Percentiles rank a stretch among this genome's conserved stretches.
Conservation (phyloP, 2,329 filamentous ascomycete species). For the Ophiostoma australiae region DNA sequence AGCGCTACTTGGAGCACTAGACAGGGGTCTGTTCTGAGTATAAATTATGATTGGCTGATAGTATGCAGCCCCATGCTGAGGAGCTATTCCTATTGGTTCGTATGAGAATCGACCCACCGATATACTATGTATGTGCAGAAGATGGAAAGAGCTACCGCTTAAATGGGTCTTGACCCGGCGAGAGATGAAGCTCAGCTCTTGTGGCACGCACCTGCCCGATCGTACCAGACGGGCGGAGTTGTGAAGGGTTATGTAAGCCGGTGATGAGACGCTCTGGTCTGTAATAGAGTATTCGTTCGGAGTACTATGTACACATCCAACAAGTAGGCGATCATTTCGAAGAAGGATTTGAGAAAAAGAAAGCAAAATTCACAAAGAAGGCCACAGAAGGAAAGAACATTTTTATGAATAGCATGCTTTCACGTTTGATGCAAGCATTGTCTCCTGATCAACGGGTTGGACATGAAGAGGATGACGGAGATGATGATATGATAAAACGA, state of each 20-base stretch:
- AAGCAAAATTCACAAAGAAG: neutral
- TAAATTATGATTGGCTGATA: neutral
- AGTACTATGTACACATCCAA: neutral
- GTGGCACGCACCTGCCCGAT: slow-evolving; percentile 10
- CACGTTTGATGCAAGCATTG: neutral
- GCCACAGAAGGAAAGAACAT: neutral
- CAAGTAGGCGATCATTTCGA: neutral
- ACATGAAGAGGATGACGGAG: neutral
- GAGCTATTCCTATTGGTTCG: neutral
- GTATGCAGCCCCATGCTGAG: neutral
- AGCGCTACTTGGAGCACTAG: neutral
- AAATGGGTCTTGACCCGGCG: neutral
- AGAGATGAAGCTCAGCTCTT: slow-evolving; percentile 10
- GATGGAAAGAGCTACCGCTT: neutral
- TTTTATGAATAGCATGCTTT: neutral
- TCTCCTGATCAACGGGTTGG: neutral
- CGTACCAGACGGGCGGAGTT: slow-evolving; percentile 2
- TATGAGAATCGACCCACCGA: neutral
- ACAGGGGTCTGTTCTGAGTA: neutral
- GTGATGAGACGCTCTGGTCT: neutral
- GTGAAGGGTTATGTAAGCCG: neutral
- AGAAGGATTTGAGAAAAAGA: neutral
- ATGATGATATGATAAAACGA: neutral
- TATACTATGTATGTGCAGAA: neutral
- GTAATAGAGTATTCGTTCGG: neutral